Evolutionary conservation across 306 rosid genomes (phyloP), one percentile per base, ranked within the genome.

Genomic region (Dryas alaskensis): DNA sequence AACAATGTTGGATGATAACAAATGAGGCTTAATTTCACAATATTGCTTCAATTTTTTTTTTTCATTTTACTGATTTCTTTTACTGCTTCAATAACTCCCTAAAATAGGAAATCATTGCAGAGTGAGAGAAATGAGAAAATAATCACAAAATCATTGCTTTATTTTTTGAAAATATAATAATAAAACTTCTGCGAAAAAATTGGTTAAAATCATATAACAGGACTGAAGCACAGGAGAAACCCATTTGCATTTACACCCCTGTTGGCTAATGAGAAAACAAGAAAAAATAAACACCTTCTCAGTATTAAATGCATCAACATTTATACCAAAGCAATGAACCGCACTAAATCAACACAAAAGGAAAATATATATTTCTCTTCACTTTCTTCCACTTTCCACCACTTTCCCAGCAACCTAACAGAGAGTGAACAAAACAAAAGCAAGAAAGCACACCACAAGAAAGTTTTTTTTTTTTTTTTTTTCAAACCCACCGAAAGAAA

Each of bases 381-480:
- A 61, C 43, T 44, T 31, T 14, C 69, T 22, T 60, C 10, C 50
- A 50, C 51, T 59, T 65, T 39, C 50, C 71, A 37, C 27, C 73
- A 55, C 76, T 81, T 70, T 76, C 67, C 57, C 59, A 55, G 63
- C 51, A 58, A 44, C 50, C 83, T 68, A 82, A 60, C 80, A 79
- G 14, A 61, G 49, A 75, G 44, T 70, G 17, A 60, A 5, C 40
- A 62, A 59, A 49, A 54, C 0, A 48, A 39, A 17, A 75, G 65
- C 48, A 60, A 59, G 44, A 63, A 64, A 74, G 60, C 37, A 68
- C 1, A 61, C 74, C 55, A 49, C 51, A 64, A 64, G 51, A 31
- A 31, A 31, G 37, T 31, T 31, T 31, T 31, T 42, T 11, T 40
- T 40, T 11, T 39, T n/a, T 62, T 14, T 58, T 27, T 60, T 31